Evolutionary conservation across 2,329 filamentous ascomycete species (phyloP).

Genomic region (Ophiostoma sp.): DNA sequence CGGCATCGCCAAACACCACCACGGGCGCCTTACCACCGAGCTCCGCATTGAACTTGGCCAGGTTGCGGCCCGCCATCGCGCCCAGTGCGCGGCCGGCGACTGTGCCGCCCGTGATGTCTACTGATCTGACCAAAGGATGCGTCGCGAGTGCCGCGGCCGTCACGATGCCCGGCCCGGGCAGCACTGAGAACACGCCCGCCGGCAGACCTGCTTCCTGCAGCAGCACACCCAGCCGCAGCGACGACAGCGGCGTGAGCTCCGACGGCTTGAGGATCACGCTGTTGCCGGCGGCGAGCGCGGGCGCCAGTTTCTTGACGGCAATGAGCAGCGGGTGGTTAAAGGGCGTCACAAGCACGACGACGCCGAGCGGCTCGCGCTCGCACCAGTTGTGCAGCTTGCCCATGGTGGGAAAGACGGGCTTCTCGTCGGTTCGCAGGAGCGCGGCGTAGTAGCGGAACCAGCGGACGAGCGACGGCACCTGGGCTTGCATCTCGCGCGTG

Average conservation of each 20-base stretch:
- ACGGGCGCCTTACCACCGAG: slow-evolving; percentile 67
- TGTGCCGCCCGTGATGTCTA: slow-evolving; percentile 72
- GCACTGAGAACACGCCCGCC: slow-evolving; percentile 61
- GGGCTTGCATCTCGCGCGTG: slow-evolving; percentile 64
- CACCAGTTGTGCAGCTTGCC: slow-evolving; percentile 55
- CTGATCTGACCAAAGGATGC: slow-evolving; percentile 53
- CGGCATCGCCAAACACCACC: slow-evolving; percentile 60
- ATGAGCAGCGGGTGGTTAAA: slow-evolving; percentile 57
- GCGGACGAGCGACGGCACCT: slow-evolving; percentile 58
- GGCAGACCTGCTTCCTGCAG: slow-evolving; percentile 64
- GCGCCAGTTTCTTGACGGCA: slow-evolving; percentile 55
- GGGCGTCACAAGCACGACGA: slow-evolving; percentile 52
- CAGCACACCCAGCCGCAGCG: slow-evolving; percentile 54
- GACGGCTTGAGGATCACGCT: slow-evolving; percentile 57
- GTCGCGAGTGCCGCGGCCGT: slow-evolving; percentile 51
- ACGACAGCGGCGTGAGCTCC: slow-evolving; percentile 57
- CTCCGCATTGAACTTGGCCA: slow-evolving; percentile 66
- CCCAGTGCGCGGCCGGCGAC: slow-evolving; percentile 63
- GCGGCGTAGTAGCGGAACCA: slow-evolving; percentile 70
- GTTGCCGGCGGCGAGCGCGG: slow-evolving; percentile 55
- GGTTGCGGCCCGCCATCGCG: slow-evolving; percentile 57
- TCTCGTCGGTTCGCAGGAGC: slow-evolving; percentile 61
- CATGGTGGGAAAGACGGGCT: slow-evolving; percentile 58
- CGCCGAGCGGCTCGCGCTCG: slow-evolving; percentile 51
- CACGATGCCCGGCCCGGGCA: slow-evolving; percentile 48